phyloP scores from a whole-genome alignment of 2,329 filamentous ascomycete species.

The Penicillium janthinellum region DNA sequence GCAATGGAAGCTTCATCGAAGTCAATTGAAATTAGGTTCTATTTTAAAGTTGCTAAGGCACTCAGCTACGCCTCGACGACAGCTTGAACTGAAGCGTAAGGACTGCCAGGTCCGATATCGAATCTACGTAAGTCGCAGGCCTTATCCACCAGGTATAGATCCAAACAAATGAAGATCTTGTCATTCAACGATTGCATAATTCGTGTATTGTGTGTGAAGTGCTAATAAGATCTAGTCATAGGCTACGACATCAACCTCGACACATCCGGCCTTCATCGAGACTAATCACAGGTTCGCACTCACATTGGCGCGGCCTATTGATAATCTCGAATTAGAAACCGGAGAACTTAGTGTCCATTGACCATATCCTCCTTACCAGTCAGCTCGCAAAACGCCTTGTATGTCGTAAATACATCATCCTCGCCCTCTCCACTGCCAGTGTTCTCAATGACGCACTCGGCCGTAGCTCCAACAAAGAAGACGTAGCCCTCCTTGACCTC shows the following conservation, averaged over 20 bases:
- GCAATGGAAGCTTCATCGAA: too few relatives aligned
- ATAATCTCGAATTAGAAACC: slow-evolving; percentile 20
- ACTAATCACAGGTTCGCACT: slow-evolving; percentile 23
- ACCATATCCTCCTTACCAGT: slow-evolving; percentile 51
- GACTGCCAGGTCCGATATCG: too few relatives aligned
- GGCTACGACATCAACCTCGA: neutral
- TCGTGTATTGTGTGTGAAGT: neutral
- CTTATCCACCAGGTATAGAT: too few relatives aligned
- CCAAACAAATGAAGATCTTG: neutral
- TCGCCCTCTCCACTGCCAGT: slow-evolving; percentile 52
- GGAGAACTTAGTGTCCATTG: slow-evolving; percentile 36
- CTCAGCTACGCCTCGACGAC: too few relatives aligned
- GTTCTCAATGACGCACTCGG: slow-evolving; percentile 77
- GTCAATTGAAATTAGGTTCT: too few relatives aligned
- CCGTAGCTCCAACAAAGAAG: slow-evolving; percentile 84
- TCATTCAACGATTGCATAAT: neutral
- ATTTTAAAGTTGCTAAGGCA: too few relatives aligned
- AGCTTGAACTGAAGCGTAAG: too few relatives aligned
- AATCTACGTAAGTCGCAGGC: neutral
- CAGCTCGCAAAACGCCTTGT: slow-evolving; percentile 92
- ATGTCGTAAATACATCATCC: slow-evolving; percentile 77
- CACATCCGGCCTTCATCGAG: neutral
- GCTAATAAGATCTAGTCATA: neutral
- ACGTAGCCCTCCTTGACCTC: slow-evolving; percentile 73
- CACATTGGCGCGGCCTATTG: slow-evolving; percentile 13